These are phyloP conservation scores for Epichloe hybrida DNA, from an alignment of 2,329 filamentous ascomycete genomes.

Conservation along the genomic window DNA sequence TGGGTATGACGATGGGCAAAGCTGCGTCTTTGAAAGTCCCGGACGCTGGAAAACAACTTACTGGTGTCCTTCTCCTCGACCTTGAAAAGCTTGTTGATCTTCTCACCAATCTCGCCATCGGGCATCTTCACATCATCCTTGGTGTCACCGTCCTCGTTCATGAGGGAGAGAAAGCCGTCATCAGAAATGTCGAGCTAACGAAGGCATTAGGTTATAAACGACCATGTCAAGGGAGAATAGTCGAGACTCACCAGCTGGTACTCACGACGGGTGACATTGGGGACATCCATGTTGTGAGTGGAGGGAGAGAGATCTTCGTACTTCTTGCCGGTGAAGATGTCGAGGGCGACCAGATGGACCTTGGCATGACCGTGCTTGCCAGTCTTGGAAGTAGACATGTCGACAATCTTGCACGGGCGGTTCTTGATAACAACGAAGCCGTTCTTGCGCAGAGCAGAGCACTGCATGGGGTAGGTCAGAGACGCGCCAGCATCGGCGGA, in stretches of 20 bases:
- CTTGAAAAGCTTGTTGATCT: conserved; percentile 69
- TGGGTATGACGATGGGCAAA: background rate
- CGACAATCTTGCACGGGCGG: conserved; percentile 99
- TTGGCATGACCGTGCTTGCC: conserved; percentile 99
- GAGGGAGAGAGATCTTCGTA: conserved; percentile 94
- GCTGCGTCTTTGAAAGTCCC: background rate
- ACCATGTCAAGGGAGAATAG: background rate
- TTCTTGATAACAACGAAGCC: conserved; percentile 96
- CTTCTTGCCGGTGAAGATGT: conserved; percentile 99
- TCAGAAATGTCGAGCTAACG: conserved; percentile 81
- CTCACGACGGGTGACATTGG: conserved; percentile 80
- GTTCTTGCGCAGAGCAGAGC: conserved; percentile 99
- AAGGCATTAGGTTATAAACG: background rate
- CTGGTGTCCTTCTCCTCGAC: conserved; percentile 85
- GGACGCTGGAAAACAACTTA: conserved; percentile 38
- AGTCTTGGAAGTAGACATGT: conserved; percentile 99
- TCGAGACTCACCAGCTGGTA: conserved; percentile 70
- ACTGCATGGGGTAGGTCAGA: conserved; percentile 92
- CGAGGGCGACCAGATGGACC: conserved; percentile 94
- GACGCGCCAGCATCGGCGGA: conserved; percentile 94
- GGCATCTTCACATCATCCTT: conserved; percentile 95
- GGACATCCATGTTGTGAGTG: conserved; percentile 96
- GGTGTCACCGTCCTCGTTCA: conserved; percentile 70
- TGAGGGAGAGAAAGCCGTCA: conserved; percentile 88
- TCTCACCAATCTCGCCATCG: conserved; percentile 76